These are phyloP conservation scores for Mycena epipterygia DNA, from an alignment of 768 basidiomycete species.

Conservation along the genomic window DNA sequence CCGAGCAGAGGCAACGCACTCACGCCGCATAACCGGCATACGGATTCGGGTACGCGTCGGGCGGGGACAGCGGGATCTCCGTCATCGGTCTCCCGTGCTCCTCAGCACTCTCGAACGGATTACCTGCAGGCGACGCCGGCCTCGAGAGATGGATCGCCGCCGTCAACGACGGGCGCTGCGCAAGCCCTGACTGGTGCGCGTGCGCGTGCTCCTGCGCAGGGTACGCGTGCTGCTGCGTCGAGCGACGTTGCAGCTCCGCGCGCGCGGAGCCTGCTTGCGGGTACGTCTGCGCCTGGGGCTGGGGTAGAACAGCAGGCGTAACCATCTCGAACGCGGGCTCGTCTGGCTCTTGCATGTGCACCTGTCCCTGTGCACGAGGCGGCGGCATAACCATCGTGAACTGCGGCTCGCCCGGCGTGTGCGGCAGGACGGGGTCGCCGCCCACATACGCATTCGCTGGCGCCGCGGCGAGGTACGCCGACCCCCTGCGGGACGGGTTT, in stretches of 20 bases:
- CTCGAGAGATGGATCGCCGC: constrained; percentile 14
- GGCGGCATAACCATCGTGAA: constrained; percentile 16
- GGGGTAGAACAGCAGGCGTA: neutral
- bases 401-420: constrained; percentile 2
- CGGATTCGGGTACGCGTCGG: constrained; percentile 15
- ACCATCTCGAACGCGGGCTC: neutral
- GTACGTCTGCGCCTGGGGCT: constrained; percentile 13
- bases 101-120: constrained; percentile 6
- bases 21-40: constrained; percentile 12
- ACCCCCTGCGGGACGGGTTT: neutral
- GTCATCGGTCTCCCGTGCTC: constrained; percentile 7
- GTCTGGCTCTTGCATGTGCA: neutral
- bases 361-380: neutral
- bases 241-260: constrained; percentile 10
- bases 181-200: constrained; percentile 2
- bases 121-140: constrained; percentile 9
- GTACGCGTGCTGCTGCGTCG: constrained; percentile 12
- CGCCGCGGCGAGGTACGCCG: no score
- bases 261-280: constrained; percentile 3
- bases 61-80: constrained; percentile 19
- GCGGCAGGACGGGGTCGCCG: constrained; percentile 4
- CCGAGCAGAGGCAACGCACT: neutral
- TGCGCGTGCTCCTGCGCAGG: constrained; percentile 9
- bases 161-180: constrained; percentile 14
- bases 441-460: neutral